Evolutionary conservation across 2,329 filamentous ascomycete genomes (phyloP), one percentile per base, ranked within the genome.

Genomic region (Aspergillus brunneoviolaceus): DNA sequence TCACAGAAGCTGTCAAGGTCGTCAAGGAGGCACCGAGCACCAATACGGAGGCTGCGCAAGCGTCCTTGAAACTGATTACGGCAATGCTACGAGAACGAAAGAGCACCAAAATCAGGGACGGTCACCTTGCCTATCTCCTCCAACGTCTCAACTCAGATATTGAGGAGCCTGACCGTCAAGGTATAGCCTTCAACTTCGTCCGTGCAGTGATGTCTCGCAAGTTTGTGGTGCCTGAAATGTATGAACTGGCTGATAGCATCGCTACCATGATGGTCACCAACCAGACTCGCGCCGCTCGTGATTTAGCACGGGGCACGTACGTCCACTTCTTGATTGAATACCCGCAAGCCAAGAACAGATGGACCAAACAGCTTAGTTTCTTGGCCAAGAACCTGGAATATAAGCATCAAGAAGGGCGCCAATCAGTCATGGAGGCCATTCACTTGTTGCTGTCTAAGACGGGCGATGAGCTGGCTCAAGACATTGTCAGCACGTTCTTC

Each of bases 181-280:
- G 96, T 67, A 87, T 96, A 48, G 95, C 92, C 0, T 99, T 99
- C 80, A 96, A 91, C 70, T 98, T 99, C 76, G 79, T 99, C 60
- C 89, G 93, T 48, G 90, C 92, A 0, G 87, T 98, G 27, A 85
- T 99, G 71, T 89, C 91, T 56, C 87, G 93, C 19, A 94, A 90
- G 72, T 83, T 98, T 49, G 85, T 96, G 69, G 92, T 96, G 7
- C 89, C 93, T 0, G 85, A 89, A 48, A 88, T 99, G 31, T 99
- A 99, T 72, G 94, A 98, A 71, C 89, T 90, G 9, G 85, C 97
- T 64, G 95, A 99, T 73, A 88, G 92, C 69, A 89, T 96, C 31
- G 91, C 92, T 51, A 88, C 86, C 3, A 89, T 97, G 74, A 98
- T 98, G 93, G 90, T 99, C 59, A 96, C 90, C 49, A 98, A 98